Base-by-base conservation (phyloP, 371 early-diverging fungal species). In the Mucor racemosus region DNA sequence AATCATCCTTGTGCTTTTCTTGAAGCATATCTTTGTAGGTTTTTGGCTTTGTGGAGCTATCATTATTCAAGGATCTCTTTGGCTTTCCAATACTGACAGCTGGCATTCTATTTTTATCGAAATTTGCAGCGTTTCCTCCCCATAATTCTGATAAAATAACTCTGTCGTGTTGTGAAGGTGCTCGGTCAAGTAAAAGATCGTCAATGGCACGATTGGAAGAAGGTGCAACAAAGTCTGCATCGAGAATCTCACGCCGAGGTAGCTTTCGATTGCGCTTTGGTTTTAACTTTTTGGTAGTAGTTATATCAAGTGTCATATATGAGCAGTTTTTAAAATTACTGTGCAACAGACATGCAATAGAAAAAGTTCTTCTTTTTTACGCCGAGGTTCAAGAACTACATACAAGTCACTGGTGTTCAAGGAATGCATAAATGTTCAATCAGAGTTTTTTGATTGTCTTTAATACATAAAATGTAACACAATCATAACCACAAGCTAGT, bases 121-220 rank as follows among this genome's bases (percentile, higher is more conserved):
- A 26, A 19, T 50, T 19, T 19, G 50, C 5, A 3, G 11, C 35
- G 4, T 63, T 38, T n/a, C 21, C 42, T 14, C 58, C 60, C 64
- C 64, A 68, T 11, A 68, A 14, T 4, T 68, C 60, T 15, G 70
- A 65, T 7, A 69, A 58, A 34, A 69, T 65, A 14, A 11, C 21
- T 21, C 60, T 54, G 56, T 65, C 70, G 17, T 62, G 56, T 36
- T 67, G 42, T 6, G 67, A 67, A 13, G 67, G 67, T 17, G 44
- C 15, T n/a, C 38, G 42, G 0, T 56, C 15, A 0, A 67, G n/a
- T 10, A 67, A 17, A 0, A 61, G 38, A 42, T 60, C 57, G 34
- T 67, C 67, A 34, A 57, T 56, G 3, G 31, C 31, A 7, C 33
- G 36, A 4, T 41, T 9, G 7, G 58, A 31, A 15, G 36, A 26